A percentile compares a stretch with the other conserved stretches of the same genome.
These are phyloP conservation scores for Selenicereus undatus DNA, from an alignment of 148 eudicot species.

Conservation along the genomic window DNA sequence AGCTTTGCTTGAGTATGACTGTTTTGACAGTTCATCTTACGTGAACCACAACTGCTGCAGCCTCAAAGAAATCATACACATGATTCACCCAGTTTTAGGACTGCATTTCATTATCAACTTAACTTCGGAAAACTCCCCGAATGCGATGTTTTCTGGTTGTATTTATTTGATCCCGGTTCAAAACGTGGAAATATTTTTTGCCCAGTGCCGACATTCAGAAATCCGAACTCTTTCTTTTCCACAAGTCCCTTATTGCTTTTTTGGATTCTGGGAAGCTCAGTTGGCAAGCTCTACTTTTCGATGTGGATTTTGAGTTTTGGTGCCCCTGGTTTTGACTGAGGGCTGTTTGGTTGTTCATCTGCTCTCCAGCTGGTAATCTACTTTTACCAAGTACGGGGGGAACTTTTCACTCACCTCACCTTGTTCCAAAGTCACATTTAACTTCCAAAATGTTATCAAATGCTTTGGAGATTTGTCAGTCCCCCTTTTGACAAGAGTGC, in stretches of 20 bases:
- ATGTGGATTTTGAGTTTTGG: not conserved
- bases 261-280: not conserved
- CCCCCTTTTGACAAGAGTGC: not conserved
- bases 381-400: not conserved
- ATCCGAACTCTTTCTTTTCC: not conserved
- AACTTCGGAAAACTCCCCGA: not conserved
- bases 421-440: not conserved
- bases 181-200: not conserved
- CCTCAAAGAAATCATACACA: not conserved
- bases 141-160: not conserved
- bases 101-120: not conserved
- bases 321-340: constrained; percentile 1
- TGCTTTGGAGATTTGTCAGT: not conserved
- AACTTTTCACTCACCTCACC: not conserved
- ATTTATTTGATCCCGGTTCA: not conserved
- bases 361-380: constrained; percentile 3
- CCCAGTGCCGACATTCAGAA: not conserved
- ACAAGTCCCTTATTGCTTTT: not conserved
- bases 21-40: not conserved
- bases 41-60: constrained; percentile 5
- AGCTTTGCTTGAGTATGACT: not conserved
- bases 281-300: not conserved
- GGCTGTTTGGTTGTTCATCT: constrained; percentile 2
- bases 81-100: not conserved
- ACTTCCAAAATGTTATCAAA: not conserved